These are phyloP conservation scores for Anisogramma anomala DNA, from an alignment of 2,329 filamentous ascomycete species.

Conservation along the genomic window DNA sequence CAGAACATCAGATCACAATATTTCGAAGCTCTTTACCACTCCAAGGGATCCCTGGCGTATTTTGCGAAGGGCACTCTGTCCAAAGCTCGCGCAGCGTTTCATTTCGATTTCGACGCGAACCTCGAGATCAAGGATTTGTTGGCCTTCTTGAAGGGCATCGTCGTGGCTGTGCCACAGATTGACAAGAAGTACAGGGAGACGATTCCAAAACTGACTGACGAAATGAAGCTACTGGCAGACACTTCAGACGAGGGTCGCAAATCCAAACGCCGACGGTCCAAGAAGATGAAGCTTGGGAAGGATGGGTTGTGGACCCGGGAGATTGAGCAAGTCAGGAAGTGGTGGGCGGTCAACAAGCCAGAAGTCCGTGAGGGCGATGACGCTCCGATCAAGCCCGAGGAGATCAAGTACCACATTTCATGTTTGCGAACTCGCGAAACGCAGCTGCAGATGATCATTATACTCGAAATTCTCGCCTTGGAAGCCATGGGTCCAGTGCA, in stretches of 20 bases:
- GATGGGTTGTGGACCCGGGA: conserved; percentile 59
- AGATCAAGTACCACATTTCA: conserved; percentile 51
- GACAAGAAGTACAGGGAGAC: conserved; percentile 74
- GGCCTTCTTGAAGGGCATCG: conserved; percentile 54
- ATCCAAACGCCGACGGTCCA: conserved; percentile 40
- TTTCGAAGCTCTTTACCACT: conserved; percentile 49
- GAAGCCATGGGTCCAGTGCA: conserved; percentile 39
- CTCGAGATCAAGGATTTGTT: conserved; percentile 53
- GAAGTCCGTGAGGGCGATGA: conserved; percentile 35
- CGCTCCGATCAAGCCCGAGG: conserved; percentile 33
- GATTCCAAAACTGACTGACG: conserved; percentile 48
- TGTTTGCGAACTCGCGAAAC: conserved; percentile 64
- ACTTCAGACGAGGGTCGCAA: conserved; percentile 38
- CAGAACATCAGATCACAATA: conserved; percentile 48
- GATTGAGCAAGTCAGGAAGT: conserved; percentile 50
- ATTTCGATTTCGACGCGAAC: conserved; percentile 47
- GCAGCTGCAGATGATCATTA: conserved; percentile 67
- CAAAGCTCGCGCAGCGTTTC: conserved; percentile 59
- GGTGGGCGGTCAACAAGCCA: conserved; percentile 56
- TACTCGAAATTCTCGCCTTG: conserved; percentile 64
- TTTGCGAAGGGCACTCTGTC: conserved; percentile 75
- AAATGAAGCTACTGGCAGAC: conserved; percentile 45
- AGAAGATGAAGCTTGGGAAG: conserved; percentile 56
- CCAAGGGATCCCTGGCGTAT: conserved; percentile 66
- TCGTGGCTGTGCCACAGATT: conserved; percentile 55